phyloP scores from a whole-genome alignment of 352 stramenopile genomes.

The Globisporangium carolinianum region DNA sequence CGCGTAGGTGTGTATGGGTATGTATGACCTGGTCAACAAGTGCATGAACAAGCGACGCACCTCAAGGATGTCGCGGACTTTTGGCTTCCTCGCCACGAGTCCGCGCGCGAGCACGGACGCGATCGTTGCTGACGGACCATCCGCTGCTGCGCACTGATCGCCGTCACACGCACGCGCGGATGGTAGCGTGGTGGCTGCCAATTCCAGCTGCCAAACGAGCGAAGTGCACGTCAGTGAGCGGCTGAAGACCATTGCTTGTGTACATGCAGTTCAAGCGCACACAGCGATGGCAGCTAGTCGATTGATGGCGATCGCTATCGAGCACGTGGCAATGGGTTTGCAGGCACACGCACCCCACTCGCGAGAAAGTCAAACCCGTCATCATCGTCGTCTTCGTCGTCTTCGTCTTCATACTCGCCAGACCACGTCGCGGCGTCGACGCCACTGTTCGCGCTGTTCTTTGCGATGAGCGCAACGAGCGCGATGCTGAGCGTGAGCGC shows the following conservation, averaged over 20 bases:
- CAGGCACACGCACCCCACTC: conserved; percentile 10
- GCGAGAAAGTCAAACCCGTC: conserved; percentile 36
- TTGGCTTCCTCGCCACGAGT: conserved; percentile 45
- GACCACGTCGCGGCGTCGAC: not conserved
- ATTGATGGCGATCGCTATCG: no score
- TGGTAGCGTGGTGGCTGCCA: not conserved
- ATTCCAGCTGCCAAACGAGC: not conserved
- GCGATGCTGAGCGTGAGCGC: conserved; percentile 7
- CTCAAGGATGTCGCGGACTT: conserved; percentile 35
- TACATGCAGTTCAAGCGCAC: not conserved
- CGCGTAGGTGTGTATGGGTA: not conserved
- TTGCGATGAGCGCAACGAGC: conserved; percentile 4
- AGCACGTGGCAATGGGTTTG: no score
- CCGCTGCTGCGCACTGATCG: conserved; percentile 21
- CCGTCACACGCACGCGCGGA: conserved; percentile 17
- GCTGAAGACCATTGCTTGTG: not conserved
- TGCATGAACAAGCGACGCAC: not conserved
- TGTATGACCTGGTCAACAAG: no score
- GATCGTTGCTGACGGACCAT: conserved; percentile 4
- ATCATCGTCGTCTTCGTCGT: conserved; percentile 21
- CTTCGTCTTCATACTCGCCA: conserved; percentile 7
- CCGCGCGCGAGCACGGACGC: conserved; percentile 34
- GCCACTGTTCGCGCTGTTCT: not conserved
- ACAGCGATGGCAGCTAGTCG: no score
- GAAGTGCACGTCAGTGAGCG: not conserved